Conservation (phyloP, 441 rosid species). For the Kokia cookei region DNA sequence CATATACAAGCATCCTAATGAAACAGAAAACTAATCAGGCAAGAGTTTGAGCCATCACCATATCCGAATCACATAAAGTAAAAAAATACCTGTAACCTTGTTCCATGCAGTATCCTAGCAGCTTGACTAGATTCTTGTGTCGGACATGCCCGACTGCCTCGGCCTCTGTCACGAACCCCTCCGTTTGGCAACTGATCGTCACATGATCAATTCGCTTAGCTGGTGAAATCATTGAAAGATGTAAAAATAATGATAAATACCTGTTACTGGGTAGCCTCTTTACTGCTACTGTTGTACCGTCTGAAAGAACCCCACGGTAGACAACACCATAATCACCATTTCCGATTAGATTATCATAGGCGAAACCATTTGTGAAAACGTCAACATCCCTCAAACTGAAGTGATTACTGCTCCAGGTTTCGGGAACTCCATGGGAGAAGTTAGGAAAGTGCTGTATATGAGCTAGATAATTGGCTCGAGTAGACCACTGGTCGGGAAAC, state of each 20-base stretch:
- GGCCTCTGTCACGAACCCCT: conserved; percentile 39
- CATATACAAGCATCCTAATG: conserved; percentile 56
- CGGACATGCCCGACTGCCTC: conserved; percentile 40
- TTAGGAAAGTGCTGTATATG: conserved; percentile 12
- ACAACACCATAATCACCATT: conserved; percentile 39
- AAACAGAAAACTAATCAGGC: not conserved
- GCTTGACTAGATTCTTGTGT: conserved; percentile 51
- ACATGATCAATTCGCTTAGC: conserved; percentile 1
- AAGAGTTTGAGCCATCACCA: not conserved
- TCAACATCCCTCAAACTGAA: conserved; percentile 39
- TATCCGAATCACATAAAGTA: not conserved
- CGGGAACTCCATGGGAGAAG: conserved; percentile 4
- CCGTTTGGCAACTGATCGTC: conserved; percentile 27
- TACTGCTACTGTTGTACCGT: conserved; percentile 41
- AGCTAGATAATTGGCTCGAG: not conserved
- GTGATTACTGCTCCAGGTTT: conserved; percentile 27
- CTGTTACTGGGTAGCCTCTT: conserved; percentile 40
- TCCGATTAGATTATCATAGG: conserved; percentile 37
- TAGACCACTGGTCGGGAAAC: conserved; percentile 19
- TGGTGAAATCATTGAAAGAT: not conserved
- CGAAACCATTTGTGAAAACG: conserved; percentile 39
- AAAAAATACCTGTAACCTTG: conserved; percentile 33
- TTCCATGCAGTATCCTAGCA: conserved; percentile 49
- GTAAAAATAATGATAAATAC: conserved; percentile 1
- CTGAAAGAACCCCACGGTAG: conserved; percentile 46